A percentile compares a stretch with the other conserved stretches of the same genome.
Evolutionary conservation across 352 stramenopile genomes (phyloP).

Genomic region (Aphanomyces invadans): DNA sequence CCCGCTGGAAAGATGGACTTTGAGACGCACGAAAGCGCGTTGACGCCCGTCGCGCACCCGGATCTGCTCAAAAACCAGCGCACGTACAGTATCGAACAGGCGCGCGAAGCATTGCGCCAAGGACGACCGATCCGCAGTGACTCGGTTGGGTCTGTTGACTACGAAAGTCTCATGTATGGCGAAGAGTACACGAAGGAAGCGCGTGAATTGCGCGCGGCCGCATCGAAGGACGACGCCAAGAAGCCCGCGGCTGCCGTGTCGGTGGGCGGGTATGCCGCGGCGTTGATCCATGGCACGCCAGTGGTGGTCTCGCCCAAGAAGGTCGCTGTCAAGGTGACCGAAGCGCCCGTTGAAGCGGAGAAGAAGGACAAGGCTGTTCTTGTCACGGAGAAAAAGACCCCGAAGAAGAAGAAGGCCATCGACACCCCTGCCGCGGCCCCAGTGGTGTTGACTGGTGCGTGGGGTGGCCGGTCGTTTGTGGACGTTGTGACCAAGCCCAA

Average conservation of each 20-base stretch:
- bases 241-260: slow-evolving; percentile 26
- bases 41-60: slow-evolving; percentile 71
- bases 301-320: slow-evolving; percentile 10
- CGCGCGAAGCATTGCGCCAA: slow-evolving; percentile 81
- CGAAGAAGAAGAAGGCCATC: slow-evolving; percentile 26
- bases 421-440: slow-evolving; percentile 24
- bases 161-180: slow-evolving; percentile 86
- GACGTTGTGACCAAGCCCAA: slow-evolving; percentile 61
- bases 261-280: slow-evolving; percentile 49
- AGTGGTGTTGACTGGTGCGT: slow-evolving; percentile 41
- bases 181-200: slow-evolving; percentile 85
- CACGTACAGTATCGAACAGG: slow-evolving; percentile 90
- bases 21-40: slow-evolving; percentile 57
- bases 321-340: slow-evolving; percentile 27
- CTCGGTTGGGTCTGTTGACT: slow-evolving; percentile 81
- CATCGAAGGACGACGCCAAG: slow-evolving; percentile 23
- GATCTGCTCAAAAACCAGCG: slow-evolving; percentile 86
- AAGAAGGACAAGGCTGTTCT: slow-evolving; percentile 38
- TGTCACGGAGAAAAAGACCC: slow-evolving; percentile 30
- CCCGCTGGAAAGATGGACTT: slow-evolving; percentile 75
- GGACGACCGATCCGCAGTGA: slow-evolving; percentile 82
- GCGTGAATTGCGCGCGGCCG: slow-evolving; percentile 56
- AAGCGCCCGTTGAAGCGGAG: slow-evolving; percentile 5
- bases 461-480: slow-evolving; percentile 73
- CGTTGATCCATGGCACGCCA: slow-evolving; percentile 68